Base-by-base conservation (phyloP, 2,329 filamentous ascomycete species). In the Sarocladium strictum region DNA sequence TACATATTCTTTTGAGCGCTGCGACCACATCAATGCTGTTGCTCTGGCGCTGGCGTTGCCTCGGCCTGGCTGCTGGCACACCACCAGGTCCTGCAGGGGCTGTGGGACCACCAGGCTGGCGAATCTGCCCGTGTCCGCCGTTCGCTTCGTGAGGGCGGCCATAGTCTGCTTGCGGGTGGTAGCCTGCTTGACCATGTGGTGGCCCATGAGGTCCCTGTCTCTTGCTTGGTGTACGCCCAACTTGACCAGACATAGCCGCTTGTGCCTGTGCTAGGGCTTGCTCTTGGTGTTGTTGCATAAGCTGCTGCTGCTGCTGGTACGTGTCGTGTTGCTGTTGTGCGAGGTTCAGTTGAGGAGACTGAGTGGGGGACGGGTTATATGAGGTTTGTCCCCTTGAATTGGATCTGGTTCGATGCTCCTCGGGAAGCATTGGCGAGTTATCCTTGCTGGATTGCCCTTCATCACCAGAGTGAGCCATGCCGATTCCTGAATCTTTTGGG, bases 1-100 rank as follows among this genome's bases (percentile, higher is more conserved):
- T 92, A 69, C 94, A 97, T 59, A 99, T 97, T 29, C 89, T 84
- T 69, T 91, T 90, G 53, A 99, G 78, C 17, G 89, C 85, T 19
- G 84, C 82, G 37, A 95, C 80, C 54, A 99, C 89, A 65, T 99
- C 93, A 55, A 90, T 79, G 45, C 81, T 85, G 60, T 83, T 89
- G 67, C 87, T 95, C 66, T 92, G 89, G 47, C 91, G 84, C 38
- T 85, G 77, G 54, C 90, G 81, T 63, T 92, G 89, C 58, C 92
- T 84, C 19, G 89, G 87, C 53, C 92, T 79, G 15, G 87, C 77
- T 40, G 72, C 72, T 59, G 85, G 75, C 17, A 68, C 65, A 26
- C 66, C 71, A 9, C 65, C 70, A 32, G 69, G 67, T 21, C 58
- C 60, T 21, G 58, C 67, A 56, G 62, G 26, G 27, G 15, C 29